Evolutionary conservation across 208 protist genomes (phyloP), one percentile per base, ranked within the genome.

Genomic region (Leishmania aethiopica): DNA sequence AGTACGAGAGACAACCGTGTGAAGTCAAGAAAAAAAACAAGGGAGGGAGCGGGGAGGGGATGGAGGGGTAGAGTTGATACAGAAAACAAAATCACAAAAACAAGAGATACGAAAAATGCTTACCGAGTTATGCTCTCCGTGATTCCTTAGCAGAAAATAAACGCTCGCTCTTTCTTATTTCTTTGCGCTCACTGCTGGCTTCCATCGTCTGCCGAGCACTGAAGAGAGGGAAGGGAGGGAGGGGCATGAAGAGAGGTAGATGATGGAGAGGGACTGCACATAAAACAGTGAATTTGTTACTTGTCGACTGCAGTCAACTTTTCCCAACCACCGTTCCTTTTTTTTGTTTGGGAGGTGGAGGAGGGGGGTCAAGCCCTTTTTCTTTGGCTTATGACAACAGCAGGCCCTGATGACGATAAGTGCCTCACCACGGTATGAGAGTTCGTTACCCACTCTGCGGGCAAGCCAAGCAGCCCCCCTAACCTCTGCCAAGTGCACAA

Each of bases 161-260:
- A 67, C 60, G n/a, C 15, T 67, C n/a, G 32, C 25, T 37, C 10
- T 19, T 73, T 69, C 17, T 4, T 73, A 35, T 32, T n/a, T 71
- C 40, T 25, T 53, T 28, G 35, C 32, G 7, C 66, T 32, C 42
- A 35, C 32, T 51, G 19, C 22, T n/a, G 5, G 25, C 35, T 73
- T 49, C 28, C 35, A 42, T 73, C 69, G 69, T 53, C 53, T 51
- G 25, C 69, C 45, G 25, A 25, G 69, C 1, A 42, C 37, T 47
- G 45, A 73, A 80, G 47, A 32, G 55, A 66, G 19, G 59, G 62
- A 8, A n/a, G 32, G 62, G n/a, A 37, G 28, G 13, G 45, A 84
- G 62, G 25, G 35, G 28, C 0, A 32, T 15, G 25, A 47, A 51
- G 10, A 32, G n/a, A 60, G 32, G 5, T 55, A 37, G 35, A 42